A percentile compares a stretch with the other conserved stretches of the same genome.
phyloP scores from a whole-genome alignment of 441 rosid species.

The Populus hybrid region DNA sequence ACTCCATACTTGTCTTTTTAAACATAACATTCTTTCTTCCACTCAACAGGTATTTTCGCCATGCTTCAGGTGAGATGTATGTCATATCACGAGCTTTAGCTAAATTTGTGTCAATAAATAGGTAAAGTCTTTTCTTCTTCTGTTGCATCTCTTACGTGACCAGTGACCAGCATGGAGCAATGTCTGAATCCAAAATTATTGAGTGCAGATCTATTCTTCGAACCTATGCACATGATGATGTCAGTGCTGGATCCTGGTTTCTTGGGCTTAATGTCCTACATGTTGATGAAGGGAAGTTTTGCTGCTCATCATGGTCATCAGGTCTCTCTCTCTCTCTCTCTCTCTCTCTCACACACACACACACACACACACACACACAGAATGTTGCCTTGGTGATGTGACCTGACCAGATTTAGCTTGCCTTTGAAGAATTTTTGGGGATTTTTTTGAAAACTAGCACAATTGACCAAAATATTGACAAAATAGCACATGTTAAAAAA shows the following conservation, averaged over 20 bases:
- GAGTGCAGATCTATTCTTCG: conserved; percentile 65
- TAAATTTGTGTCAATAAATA: conserved; percentile 77
- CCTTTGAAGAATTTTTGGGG: background rate
- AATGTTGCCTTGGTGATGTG: background rate
- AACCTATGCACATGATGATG: conserved; percentile 86
- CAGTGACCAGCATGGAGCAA: conserved; percentile 1
- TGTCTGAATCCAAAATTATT: conserved; percentile 15
- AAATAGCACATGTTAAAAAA: too few species aligned
- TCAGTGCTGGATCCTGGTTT: conserved; percentile 93
- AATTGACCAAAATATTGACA: too few species aligned
- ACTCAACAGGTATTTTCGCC: conserved; percentile 73
- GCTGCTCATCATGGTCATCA: conserved; percentile 96
- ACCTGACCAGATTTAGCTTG: background rate
- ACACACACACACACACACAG: background rate
- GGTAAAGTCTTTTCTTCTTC: conserved; percentile 37
- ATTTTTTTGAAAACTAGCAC: too few species aligned
- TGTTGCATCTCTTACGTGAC: background rate
- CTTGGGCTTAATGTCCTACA: conserved; percentile 82
- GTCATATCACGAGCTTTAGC: conserved; percentile 79
- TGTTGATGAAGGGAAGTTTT: conserved; percentile 78
- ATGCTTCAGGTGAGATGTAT: conserved; percentile 93
- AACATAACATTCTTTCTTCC: background rate
- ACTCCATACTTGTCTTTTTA: background rate
- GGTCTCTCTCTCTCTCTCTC: too few species aligned
- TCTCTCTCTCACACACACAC: too few species aligned